Evolutionary conservation across 2,329 filamentous ascomycete species (phyloP).

Genomic region (Fusarium piperis): DNA sequence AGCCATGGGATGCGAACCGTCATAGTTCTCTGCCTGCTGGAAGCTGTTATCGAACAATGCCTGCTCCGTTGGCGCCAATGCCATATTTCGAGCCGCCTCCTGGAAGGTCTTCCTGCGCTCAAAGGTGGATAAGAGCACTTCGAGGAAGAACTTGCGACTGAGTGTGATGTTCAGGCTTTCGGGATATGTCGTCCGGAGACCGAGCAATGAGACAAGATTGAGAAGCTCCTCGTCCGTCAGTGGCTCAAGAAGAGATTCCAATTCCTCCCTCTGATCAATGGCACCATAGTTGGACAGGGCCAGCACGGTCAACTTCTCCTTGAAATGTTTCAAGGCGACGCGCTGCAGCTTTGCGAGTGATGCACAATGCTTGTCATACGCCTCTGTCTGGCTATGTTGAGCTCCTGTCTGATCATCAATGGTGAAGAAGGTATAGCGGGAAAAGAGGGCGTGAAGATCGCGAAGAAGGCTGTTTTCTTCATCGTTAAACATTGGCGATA

Average conservation of each 20-base stretch:
- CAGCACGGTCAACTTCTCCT: constrained; percentile 88
- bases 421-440: constrained; percentile 87
- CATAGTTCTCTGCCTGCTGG: constrained; percentile 84
- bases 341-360: constrained; percentile 82
- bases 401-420: constrained; percentile 91
- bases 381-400: constrained; percentile 76
- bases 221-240: constrained; percentile 80
- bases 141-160: constrained; percentile 72
- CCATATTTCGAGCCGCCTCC: constrained; percentile 76
- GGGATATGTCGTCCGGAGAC: constrained; percentile 86
- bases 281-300: constrained; percentile 92
- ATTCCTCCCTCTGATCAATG: constrained; percentile 81
- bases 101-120: constrained; percentile 86
- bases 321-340: constrained; percentile 82
- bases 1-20: constrained; percentile 86
- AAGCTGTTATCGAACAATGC: constrained; percentile 82
- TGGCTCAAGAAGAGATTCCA: constrained; percentile 77
- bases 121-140: constrained; percentile 78
- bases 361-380: constrained; percentile 82
- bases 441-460: constrained; percentile 81
- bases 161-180: constrained; percentile 70
- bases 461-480: constrained; percentile 80
- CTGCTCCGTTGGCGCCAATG: constrained; percentile 84
- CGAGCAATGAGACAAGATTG: constrained; percentile 74
- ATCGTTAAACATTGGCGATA: constrained; percentile 82